Base-by-base conservation (phyloP, 176 grass and related monocot species). In the Paspalum vaginatum region DNA sequence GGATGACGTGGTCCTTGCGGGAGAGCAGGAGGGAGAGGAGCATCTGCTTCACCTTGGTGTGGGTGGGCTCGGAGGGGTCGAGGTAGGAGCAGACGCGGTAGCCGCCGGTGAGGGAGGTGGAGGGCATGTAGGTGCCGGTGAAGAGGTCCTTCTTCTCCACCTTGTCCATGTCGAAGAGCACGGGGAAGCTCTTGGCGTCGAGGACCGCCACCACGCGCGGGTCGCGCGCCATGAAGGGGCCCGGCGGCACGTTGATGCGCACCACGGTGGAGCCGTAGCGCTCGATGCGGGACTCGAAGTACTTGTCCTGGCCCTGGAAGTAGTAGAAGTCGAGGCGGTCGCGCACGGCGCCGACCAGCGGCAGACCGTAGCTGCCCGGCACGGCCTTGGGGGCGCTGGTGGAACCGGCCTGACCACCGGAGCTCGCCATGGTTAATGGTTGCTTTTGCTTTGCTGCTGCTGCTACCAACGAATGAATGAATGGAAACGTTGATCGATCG, bases 321-420 rank as follows among this genome's bases (percentile, higher is more conserved):
- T 94, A 94, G 89, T 91, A 94, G 86, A 91, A 94, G 83, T 94
- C 81, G 12, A 89, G 92, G 9, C 92, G 86, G 47, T 94, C 89
- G 18, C 62, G 83, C 52, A 94, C 72, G 51, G 84, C 75, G 2
- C 86, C 75, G 41, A 94, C 12, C 70, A 89, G 8, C 60, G 87
- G 89, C 17, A 84, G 7, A 2, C 89, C 92, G 61, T 88, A 89
- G 80, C 66, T 82, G 10, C 92, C 89, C 5, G 89, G 89, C 55
- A 91, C 51, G 0, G 75, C 60, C 14, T 17, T 37, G 32, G 58
- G 11, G 5, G 17, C 16, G 52, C 25, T 20, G 38, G 18, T 18
- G 66, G 74, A 74, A 24, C 39, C 5, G 32, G 2, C 75, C 32
- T 64, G 61, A 13, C 43, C 41, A 8, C 61, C 27, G 54, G 75